Conservation (phyloP, 306 rosid genomes). For the Cucumis hystrix region DNA sequence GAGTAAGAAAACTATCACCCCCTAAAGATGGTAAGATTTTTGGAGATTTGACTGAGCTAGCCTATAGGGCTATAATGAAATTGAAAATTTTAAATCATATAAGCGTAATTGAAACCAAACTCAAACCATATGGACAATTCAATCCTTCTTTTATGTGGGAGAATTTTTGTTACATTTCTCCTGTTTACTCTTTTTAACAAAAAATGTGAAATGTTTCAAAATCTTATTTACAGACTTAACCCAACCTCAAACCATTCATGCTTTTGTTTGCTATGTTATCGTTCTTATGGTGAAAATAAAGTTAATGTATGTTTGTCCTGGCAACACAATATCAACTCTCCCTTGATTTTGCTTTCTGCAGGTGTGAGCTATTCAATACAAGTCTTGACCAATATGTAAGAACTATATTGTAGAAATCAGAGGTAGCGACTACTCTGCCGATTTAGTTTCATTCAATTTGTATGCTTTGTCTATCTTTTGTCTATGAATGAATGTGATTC, state of each 20-base stretch:
- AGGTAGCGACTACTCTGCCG: background rate
- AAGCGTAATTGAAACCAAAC: background rate
- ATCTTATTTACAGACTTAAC: background rate
- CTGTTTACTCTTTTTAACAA: background rate
- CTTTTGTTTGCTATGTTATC: background rate
- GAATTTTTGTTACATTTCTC: background rate
- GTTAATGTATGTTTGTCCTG: background rate
- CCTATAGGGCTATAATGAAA: background rate
- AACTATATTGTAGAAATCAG: constrained; percentile 51
- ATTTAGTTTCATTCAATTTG: background rate
- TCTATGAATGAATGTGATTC: background rate
- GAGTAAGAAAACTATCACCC: background rate
- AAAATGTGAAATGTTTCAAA: background rate
- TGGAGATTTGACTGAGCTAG: background rate
- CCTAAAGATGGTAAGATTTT: background rate
- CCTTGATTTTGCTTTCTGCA: constrained; percentile 14
- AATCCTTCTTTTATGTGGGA: background rate
- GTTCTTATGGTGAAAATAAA: background rate
- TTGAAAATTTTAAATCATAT: background rate
- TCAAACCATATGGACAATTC: background rate
- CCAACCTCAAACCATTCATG: background rate
- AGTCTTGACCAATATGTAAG: constrained; percentile 79
- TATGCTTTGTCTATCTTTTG: background rate
- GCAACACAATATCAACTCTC: background rate
- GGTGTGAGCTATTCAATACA: constrained; percentile 85